These are phyloP conservation scores for Acanthamoeba royreba DNA, from an alignment of 208 protist genomes.

Conservation along the genomic window DNA sequence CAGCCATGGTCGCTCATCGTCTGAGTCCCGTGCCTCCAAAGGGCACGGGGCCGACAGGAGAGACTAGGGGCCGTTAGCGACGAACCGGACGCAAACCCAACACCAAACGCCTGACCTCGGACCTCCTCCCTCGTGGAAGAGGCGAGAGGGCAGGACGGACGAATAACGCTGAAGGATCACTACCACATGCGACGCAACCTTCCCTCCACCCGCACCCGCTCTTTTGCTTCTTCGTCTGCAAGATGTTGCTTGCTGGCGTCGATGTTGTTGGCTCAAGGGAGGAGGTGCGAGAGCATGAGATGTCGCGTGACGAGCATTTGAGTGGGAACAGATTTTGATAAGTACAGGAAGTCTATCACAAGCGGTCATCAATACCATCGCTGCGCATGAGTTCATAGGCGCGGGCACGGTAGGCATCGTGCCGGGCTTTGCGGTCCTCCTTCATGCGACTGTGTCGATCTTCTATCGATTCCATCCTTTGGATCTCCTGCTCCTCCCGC, in stretches of 20 bases:
- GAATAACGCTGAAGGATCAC: not conserved
- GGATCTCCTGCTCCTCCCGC: not conserved
- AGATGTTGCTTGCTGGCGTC: not conserved
- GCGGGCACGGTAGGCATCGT: not conserved
- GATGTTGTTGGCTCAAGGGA: too few species aligned
- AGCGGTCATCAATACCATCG: not conserved
- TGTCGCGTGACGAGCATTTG: too few species aligned
- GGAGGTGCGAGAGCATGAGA: too few species aligned
- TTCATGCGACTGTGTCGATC: not conserved
- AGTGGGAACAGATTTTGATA: too few species aligned
- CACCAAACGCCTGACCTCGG: too few species aligned
- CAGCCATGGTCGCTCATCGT: too few species aligned
- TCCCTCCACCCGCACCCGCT: not conserved
- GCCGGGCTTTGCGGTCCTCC: not conserved
- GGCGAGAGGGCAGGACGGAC: not conserved
- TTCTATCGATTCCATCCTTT: not conserved
- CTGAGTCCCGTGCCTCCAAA: too few species aligned
- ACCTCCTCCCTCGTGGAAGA: too few species aligned
- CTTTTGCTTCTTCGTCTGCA: not conserved
- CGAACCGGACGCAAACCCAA: too few species aligned
- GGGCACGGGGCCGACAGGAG: too few species aligned
- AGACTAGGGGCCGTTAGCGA: too few species aligned
- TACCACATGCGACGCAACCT: not conserved
- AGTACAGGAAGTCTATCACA: too few species aligned
- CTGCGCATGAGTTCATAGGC: conserved; percentile 1